These are phyloP conservation scores for Aspergillus avenaceus DNA, from an alignment of 495 filamentous ascomycete species.

Conservation along the genomic window DNA sequence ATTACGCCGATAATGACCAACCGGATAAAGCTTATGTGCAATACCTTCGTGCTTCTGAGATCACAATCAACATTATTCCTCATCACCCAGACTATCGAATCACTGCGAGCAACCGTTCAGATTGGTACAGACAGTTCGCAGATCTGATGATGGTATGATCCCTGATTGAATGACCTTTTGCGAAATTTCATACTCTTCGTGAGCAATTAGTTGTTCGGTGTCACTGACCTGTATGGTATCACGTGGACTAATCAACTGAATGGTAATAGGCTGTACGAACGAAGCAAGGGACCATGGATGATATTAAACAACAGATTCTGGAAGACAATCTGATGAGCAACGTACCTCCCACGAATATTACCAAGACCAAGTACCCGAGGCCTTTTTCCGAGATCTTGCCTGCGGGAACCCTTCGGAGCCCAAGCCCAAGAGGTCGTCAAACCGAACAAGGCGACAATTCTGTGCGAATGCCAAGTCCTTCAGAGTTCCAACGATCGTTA, in stretches of 20 bases:
- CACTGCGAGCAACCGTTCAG: constrained; percentile 26
- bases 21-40: constrained; percentile 67
- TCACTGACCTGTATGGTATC: neutral
- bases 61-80: constrained; percentile 71
- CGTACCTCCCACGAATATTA: constrained; percentile 23
- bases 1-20: constrained; percentile 43
- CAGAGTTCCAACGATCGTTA: constrained; percentile 30
- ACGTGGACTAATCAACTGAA: constrained; percentile 4
- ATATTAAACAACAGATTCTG: constrained; percentile 41
- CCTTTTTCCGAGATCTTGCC: constrained; percentile 13
- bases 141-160: constrained; percentile 36
- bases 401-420: constrained; percentile 10
- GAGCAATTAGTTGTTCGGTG: neutral
- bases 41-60: constrained; percentile 74
- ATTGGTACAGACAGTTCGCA: constrained; percentile 40
- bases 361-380: constrained; percentile 9
- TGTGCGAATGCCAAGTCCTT: constrained; percentile 42
- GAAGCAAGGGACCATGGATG: constrained; percentile 45
- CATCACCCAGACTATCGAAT: constrained; percentile 59
- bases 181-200: neutral
- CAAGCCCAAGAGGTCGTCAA: constrained; percentile 21
- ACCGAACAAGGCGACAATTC: constrained; percentile 15
- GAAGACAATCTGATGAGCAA: constrained; percentile 38
- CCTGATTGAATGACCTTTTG: neutral
- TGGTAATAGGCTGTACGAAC: constrained; percentile 34